Percentiles rank a stretch among this genome's conserved stretches.
phyloP scores from a whole-genome alignment of 208 protist genomes.

The Zelonia costaricensis region DNA sequence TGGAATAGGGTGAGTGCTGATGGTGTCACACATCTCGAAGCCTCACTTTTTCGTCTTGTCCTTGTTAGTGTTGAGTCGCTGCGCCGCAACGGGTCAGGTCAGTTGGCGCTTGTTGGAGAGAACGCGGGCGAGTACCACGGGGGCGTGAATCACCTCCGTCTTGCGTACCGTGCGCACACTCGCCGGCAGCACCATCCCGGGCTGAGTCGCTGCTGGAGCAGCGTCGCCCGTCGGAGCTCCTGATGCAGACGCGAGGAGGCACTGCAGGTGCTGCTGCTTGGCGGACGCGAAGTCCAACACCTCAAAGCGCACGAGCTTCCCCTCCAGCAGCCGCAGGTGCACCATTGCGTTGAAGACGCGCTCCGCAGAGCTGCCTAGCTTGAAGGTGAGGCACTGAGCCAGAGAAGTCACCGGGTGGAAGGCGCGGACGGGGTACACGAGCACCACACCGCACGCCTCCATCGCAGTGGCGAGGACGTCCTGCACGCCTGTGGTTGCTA shows the following conservation, averaged over 20 bases:
- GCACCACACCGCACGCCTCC: conserved; percentile 41
- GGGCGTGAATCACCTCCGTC: conserved; percentile 51
- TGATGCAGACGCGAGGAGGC: conserved; percentile 13
- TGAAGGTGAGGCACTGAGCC: conserved; percentile 75
- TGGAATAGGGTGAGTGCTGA: no score
- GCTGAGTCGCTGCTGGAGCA: neutral
- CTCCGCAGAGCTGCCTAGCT: conserved; percentile 62
- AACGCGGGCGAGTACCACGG: conserved; percentile 65
- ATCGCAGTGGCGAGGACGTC: conserved; percentile 75
- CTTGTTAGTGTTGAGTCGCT: neutral
- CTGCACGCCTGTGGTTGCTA: conserved; percentile 80
- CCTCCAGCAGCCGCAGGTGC: conserved; percentile 58
- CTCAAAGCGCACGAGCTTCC: conserved; percentile 89
- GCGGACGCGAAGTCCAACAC: conserved; percentile 33
- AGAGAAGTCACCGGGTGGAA: conserved; percentile 64
- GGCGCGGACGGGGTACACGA: conserved; percentile 68
- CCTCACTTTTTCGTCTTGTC: neutral
- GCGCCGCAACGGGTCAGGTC: conserved; percentile 17
- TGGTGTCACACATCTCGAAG: no score
- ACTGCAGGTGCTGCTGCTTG: conserved; percentile 18
- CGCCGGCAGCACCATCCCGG: neutral
- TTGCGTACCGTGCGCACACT: conserved; percentile 42
- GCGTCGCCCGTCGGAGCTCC: neutral
- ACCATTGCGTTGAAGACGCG: conserved; percentile 72
- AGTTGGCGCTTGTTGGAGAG: conserved; percentile 85